Evolutionary conservation across 768 basidiomycete species (phyloP), one percentile per base, ranked within the genome.

Genomic region (Trametes sanguinea): DNA sequence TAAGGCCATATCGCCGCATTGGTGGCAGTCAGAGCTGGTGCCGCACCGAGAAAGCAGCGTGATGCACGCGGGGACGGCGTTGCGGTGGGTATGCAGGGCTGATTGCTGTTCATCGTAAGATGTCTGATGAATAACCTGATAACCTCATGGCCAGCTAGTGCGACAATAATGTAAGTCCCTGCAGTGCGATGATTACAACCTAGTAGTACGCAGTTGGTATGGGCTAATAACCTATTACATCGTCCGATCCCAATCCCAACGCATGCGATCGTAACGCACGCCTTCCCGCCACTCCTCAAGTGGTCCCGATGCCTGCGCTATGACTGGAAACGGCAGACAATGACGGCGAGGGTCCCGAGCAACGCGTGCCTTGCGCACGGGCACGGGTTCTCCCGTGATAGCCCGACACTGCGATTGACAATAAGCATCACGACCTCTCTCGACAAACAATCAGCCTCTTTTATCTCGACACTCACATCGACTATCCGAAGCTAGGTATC

Each of bases 401-500:
- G 51, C 30, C 42, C 46, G 37, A 17, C 57, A 42, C 51, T 54
- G 62, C 51, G 35, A 54, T 54, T 58, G 56, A 63, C 62, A 63
- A 63, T 63, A 58, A 63, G 62, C 62, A 47, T 54, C 56, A 48
- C 56, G 61, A 33, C 45, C 13, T 37, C 47, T 46, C 42, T 17
- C 55, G 51, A 47, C 55, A 45, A 16, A 35, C 51, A 22, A 46
- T 29, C 62, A 47, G 6, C 46, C 50, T 42, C 51, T 10, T 40
- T n/a, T 13, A 40, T 17, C 22, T 48, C 37, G 16, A 50, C 51
- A 54, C 54, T 56, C 61, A 57, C 55, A 13, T 16, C 9, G 47
- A 16, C 22, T n/a, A 32, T 37, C 33, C 10, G 11, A 32, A 35
- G 65, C 69, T 75, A 80, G 64, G 79, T 73, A 55, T 85, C 83